phyloP scores from a whole-genome alignment of 2,329 filamentous ascomycete species.

The Fusarium sp. region DNA sequence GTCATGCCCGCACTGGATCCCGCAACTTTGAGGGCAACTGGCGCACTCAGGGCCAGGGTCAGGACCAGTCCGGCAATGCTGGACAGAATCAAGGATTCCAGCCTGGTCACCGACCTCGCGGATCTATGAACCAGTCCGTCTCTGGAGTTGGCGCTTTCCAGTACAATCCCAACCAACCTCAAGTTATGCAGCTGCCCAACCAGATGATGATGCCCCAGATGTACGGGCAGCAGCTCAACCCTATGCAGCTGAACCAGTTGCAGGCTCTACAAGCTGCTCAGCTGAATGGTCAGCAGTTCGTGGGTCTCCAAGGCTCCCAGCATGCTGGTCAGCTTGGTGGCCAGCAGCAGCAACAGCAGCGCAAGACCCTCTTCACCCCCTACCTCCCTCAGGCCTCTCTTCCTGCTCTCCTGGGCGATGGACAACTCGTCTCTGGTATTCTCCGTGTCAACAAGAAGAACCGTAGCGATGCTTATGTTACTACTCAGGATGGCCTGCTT shows the following conservation, averaged over 20 bases:
- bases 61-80: conserved; percentile 62
- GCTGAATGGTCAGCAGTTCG: conserved; percentile 79
- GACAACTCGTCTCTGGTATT: conserved; percentile 94
- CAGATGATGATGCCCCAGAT: conserved; percentile 89
- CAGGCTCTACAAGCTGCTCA: conserved; percentile 92
- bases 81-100: conserved; percentile 81
- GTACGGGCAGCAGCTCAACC: conserved; percentile 89
- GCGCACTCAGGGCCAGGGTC: conserved; percentile 80
- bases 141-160: conserved; percentile 87
- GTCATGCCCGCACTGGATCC: conserved; percentile 84
- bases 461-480: conserved; percentile 96
- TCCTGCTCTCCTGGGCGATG: conserved; percentile 88
- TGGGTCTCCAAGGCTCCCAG: conserved; percentile 75
- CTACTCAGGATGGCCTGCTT: conserved; percentile 84
- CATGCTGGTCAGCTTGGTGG: conserved; percentile 74
- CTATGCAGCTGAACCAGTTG: conserved; percentile 87
- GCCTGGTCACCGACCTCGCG: conserved; percentile 87
- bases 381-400: conserved; percentile 95
- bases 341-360: conserved; percentile 84
- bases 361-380: conserved; percentile 98
- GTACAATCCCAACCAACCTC: conserved; percentile 82
- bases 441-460: conserved; percentile 99
- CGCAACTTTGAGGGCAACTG: conserved; percentile 98
- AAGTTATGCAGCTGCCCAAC: conserved; percentile 85
- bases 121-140: conserved; percentile 87